A percentile compares a stretch with the other conserved stretches of the same genome.
phyloP scores from a whole-genome alignment of 1,284 basidiomycete genomes.

The Tilletia setariae region DNA sequence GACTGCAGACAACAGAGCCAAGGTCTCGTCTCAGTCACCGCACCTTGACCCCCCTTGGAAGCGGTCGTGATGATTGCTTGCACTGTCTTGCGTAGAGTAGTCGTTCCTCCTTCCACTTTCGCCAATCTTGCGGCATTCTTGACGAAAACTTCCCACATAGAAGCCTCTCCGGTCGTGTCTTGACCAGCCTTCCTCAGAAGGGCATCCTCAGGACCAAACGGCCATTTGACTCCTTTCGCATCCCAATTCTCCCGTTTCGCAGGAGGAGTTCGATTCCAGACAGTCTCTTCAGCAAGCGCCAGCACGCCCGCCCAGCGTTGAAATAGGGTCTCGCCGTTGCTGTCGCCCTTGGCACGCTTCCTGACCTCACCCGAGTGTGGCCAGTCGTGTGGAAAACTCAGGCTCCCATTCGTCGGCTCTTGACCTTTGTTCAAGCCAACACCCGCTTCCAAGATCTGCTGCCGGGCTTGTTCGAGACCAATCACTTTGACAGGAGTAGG shows the following conservation, averaged over 20 bases:
- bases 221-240: slow-evolving; percentile 12
- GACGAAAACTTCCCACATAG: slow-evolving; percentile 25
- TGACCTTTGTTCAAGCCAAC: background rate
- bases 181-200: background rate
- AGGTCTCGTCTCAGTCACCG: background rate
- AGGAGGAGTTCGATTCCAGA: slow-evolving; percentile 41
- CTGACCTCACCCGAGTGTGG: background rate
- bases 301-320: slow-evolving; percentile 5
- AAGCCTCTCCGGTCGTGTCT: background rate
- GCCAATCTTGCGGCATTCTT: background rate
- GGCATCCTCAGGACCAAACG: slow-evolving; percentile 18
- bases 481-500: slow-evolving; percentile 39
- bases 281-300: slow-evolving; percentile 15
- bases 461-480: slow-evolving; percentile 41
- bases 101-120: background rate
- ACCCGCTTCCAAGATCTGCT: slow-evolving; percentile 22
- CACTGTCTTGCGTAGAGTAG: too few species aligned
- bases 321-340: background rate
- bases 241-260: slow-evolving; percentile 42
- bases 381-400: slow-evolving; percentile 24
- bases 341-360: background rate
- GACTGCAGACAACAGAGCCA: slow-evolving; percentile 7
- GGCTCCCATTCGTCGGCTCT: background rate
- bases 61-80: too few species aligned
- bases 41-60: too few species aligned